Evolutionary conservation across 176 grass and related monocot species (phyloP), one percentile per base, ranked within the genome.

Genomic region (Rhynchospora breviuscula): DNA sequence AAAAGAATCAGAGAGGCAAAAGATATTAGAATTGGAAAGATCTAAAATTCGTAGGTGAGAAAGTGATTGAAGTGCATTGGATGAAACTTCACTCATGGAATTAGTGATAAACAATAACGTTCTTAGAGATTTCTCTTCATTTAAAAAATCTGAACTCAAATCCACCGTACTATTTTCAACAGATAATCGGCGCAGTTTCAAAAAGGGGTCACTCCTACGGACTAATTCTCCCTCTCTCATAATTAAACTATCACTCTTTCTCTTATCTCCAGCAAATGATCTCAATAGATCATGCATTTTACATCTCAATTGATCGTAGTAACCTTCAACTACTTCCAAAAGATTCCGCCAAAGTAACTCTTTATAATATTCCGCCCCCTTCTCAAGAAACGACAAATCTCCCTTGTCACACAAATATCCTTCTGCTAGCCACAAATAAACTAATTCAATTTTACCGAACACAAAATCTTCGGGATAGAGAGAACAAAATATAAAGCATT

Each of bases 271-370:
- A 5, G 67, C 90, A 25, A 92, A 85, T 23, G 52, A 78, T 2
- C 76, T 78, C 25, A 89, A 22, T 2, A 87, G 9, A 80, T 89
- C 90, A 51, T 92, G 90, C 81, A 89, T 69, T 3, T 2, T 87
- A 9, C 25, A 79, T 5, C 0, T 40, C 1, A 0, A 0, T 63
- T 63, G 59, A 63, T 19, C 59, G 18, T 63, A 63, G 6, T 0
- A 63, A 7, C 6, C 3, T 17, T 63, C 7, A 7, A 18, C 59
- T 63, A 63, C 59, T 12, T 83, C 80, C 31, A 92, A 79, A 8
- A 92, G 79, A 7, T 86, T 90, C 6, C 88, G 81, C 3, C 0
- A 0, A 22, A 90, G 66, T 46, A 92, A 13, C 23, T 92, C 85
- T 5, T 85, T 0, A 8, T 80, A 86, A 58, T 79, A 86, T 13